Base-by-base conservation (phyloP, 2,329 filamentous ascomycete genomes). In the Paraphaeosphaeria sporulosa region DNA sequence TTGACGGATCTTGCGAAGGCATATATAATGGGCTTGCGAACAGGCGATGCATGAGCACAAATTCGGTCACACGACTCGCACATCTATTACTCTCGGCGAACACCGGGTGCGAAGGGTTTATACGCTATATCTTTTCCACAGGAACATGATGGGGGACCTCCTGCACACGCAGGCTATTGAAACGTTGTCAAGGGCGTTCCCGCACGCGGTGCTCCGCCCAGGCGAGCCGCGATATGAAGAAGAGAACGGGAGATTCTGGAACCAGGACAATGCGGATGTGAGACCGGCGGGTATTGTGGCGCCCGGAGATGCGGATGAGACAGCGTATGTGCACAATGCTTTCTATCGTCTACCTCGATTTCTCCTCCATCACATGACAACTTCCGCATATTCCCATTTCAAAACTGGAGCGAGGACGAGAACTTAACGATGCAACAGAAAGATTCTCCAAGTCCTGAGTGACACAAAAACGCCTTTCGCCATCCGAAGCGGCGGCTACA, bases 401-500 rank as follows among this genome's bases (percentile, higher is more conserved):
- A n/a, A n/a, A n/a, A n/a, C n/a, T n/a, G n/a, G n/a, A n/a, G n/a
- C n/a, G n/a, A n/a, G n/a, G n/a, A n/a, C n/a, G n/a, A n/a, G n/a
- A n/a, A n/a, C n/a, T n/a, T n/a, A n/a, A n/a, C n/a, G n/a, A n/a
- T n/a, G n/a, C n/a, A n/a, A n/a, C n/a, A n/a, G n/a, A n/a, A n/a
- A n/a, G n/a, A 46, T 55, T 17, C 1, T 54, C 13, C 13, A 25
- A 4, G 30, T 38, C 17, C 27, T 56, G 13, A 42, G 48, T 34
- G 17, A 30, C 2, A 46, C 30, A 25, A 40, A 47, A 15, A 59
- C 48, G n/a, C 19, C 4, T 15, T 57, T 57, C 38, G 55, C 55
- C 17, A 51, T 57, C 36, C 55, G 55, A 17, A 25, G 43, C 34
- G 55, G 55, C 10, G 55, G 63, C 25, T 61, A 63, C 34, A 52